phyloP scores from a whole-genome alignment of 208 protist species.

The Wallacemonas collosoma region DNA sequence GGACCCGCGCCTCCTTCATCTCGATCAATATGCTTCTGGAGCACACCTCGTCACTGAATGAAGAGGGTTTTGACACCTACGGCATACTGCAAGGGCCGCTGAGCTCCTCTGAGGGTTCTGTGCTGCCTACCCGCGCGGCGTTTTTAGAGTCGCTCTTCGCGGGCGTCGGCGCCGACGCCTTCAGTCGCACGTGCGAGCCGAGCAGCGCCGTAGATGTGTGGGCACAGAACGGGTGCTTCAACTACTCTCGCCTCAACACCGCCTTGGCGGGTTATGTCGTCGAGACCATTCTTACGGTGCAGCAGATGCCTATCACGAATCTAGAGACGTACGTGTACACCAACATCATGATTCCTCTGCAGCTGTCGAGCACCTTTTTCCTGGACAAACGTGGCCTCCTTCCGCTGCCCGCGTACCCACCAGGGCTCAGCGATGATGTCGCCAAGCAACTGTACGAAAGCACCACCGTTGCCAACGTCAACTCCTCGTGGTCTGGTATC shows the following conservation, averaged over 20 bases:
- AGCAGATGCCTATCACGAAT: conserved; percentile 20
- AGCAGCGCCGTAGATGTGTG: conserved; percentile 12
- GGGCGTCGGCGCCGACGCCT: neutral
- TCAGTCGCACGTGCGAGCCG: conserved; percentile 16
- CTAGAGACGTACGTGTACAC: conserved; percentile 48
- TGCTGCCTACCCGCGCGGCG: conserved; percentile 18
- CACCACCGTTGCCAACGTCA: conserved; percentile 36
- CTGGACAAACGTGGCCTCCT: conserved; percentile 25
- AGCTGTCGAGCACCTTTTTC: conserved; percentile 54
- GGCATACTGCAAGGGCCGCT: conserved; percentile 11
- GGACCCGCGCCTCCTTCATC: conserved; percentile 21
- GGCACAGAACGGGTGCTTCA: conserved; percentile 30
- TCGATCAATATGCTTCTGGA: conserved; percentile 63
- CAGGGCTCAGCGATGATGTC: neutral
- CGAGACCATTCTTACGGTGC: conserved; percentile 32
- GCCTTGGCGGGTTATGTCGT: conserved; percentile 62
- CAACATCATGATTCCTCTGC: conserved; percentile 37
- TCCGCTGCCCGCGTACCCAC: conserved; percentile 32
- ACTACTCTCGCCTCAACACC: conserved; percentile 54
- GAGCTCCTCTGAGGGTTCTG: conserved; percentile 3
- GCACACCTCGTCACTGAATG: conserved; percentile 63
- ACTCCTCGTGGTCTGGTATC: conserved; percentile 9
- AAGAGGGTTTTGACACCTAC: conserved; percentile 27
- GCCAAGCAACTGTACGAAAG: neutral
- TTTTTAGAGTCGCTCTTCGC: conserved; percentile 49